Evolutionary conservation across 169 alveolate species (phyloP).

Genomic region (Plasmodium falciparum): DNA sequence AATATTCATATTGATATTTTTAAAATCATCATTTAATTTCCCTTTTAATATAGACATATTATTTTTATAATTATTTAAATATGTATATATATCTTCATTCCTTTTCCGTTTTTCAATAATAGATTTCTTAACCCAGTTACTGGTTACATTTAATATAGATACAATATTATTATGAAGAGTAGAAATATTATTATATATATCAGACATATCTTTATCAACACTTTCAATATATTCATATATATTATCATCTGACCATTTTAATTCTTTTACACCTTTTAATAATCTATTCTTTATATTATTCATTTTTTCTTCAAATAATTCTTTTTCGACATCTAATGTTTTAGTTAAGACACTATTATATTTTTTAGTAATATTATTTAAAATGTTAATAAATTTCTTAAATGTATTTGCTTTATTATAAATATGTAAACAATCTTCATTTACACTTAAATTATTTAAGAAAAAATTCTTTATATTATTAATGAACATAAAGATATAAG

Average conservation of each 20-base stretch:
- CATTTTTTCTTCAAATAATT: constrained; percentile 45
- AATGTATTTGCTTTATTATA: constrained; percentile 56
- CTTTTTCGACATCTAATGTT: constrained; percentile 60
- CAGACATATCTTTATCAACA: constrained; percentile 70
- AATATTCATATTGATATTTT: constrained; percentile 85
- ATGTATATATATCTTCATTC: constrained; percentile 77
- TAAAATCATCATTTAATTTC: constrained; percentile 84
- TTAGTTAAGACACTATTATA: constrained; percentile 28
- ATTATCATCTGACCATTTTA: constrained; percentile 55
- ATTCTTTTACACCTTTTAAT: constrained; percentile 38
- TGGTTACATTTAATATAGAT: constrained; percentile 46
- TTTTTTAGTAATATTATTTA: constrained; percentile 44
- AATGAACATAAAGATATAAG: constrained; percentile 61
- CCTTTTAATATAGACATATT: constrained; percentile 80
- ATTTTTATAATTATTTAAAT: constrained; percentile 83
- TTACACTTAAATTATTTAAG: constrained; percentile 48
- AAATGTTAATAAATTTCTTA: constrained; percentile 40
- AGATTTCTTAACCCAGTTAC: constrained; percentile 66
- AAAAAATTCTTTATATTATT: constrained; percentile 45
- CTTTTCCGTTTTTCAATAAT: constrained; percentile 87
- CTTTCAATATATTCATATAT: constrained; percentile 42
- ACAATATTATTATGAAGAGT: constrained; percentile 38
- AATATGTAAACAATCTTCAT: constrained; percentile 53
- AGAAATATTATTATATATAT: constrained; percentile 37
- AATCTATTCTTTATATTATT: constrained; percentile 15